Base-by-base conservation (phyloP, 805 yeast species). In the Candida lessepsii region DNA sequence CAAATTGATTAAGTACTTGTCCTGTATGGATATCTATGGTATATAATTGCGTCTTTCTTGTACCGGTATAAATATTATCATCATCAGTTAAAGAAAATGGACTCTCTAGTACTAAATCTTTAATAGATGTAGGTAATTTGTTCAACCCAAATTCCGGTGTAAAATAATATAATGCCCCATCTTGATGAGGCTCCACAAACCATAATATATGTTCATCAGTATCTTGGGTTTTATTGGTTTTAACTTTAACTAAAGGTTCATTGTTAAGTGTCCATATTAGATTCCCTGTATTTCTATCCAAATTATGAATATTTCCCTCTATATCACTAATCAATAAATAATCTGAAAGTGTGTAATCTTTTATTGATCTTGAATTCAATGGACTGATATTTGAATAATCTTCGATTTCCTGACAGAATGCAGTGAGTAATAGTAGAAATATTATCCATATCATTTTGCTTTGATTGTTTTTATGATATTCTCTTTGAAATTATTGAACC, bases 111-210 rank as follows among this genome's bases (percentile, higher is more conserved):
- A 93, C 87, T 41, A 93, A 68, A 45, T 84, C 83, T 47, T 79
- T 78, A 18, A 93, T 85, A 5, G 88, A 74, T 0, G 91, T 76
- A 0, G 97, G 96, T 3, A 93, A 70, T 54, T 78, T 83, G 53
- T 85, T 87, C 17, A 93, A 61, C 0, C 98, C 98, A 16, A 63
- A 65, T 24, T 76, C 77, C 13, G 81, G 80, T 11, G 86, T 81
- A 61, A 91, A 91, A 56, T 81, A 87, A 58, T 82, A 90, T 3
- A 93, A 67, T 0, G 82, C 68, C 1, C 99, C 99, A 42, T 86
- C 96, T 4, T 81, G 82, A 48, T 74, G 76, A 0, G 98, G 98
- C 51, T 93, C 99, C 1, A 93, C 91, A 38, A 91, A 81, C 91
- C 97, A 86, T 0, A 83, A 76, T 37, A 63, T 56, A 45, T 65